Evolutionary conservation across 2,329 filamentous ascomycete genomes (phyloP).

Genomic region (Aspergillus novofumigatus): DNA sequence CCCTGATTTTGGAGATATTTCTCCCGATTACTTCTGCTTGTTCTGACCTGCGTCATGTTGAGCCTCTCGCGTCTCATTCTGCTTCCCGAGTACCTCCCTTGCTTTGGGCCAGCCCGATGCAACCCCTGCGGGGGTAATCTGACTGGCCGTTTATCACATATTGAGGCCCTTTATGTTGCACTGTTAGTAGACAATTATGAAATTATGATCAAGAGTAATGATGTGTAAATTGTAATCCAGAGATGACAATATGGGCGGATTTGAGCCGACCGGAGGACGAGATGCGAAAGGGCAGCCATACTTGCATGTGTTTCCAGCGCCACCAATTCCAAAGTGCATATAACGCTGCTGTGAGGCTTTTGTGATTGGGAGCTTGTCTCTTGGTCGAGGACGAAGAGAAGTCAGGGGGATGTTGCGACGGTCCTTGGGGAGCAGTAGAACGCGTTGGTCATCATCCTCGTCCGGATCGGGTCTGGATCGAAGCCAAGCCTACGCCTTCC

Average conservation of each 20-base stretch:
- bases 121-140: not conserved
- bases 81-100: not conserved
- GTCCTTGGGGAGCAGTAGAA: conserved; percentile 1
- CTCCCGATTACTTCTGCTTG: not conserved
- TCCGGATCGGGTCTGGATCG: not conserved
- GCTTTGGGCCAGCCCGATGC: not conserved
- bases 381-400: not conserved
- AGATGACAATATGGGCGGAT: not conserved
- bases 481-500: conserved; percentile 5
- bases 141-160: not conserved
- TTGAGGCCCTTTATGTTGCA: not conserved
- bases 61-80: not conserved
- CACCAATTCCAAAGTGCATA: conserved; percentile 6
- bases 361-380: not conserved
- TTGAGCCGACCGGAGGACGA: not conserved
- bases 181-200: not conserved
- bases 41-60: not conserved
- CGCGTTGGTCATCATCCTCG: conserved; percentile 6
- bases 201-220: not conserved
- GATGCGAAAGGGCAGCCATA: not conserved
- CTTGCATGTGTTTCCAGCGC: conserved; percentile 10
- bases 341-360: not conserved
- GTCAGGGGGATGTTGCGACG: not conserved
- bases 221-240: not conserved
- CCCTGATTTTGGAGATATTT: not conserved